Conservation (phyloP, 1,284 basidiomycete species). For the Rhodotorula mucilaginosa region DNA sequence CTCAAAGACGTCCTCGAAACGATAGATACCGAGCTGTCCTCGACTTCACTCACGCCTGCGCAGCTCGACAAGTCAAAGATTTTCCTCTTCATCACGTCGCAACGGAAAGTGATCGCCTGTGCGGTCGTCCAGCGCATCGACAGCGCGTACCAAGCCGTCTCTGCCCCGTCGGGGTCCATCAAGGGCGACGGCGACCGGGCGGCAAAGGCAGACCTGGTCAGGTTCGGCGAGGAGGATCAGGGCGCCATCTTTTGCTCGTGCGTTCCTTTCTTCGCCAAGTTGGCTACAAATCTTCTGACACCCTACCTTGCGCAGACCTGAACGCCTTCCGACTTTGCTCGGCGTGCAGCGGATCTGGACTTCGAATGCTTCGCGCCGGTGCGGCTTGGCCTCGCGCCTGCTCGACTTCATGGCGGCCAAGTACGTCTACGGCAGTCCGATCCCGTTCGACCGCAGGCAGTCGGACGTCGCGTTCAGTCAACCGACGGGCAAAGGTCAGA, state of each 20-base stretch:
- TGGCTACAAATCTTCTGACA: not conserved
- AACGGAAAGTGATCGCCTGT: constrained; percentile 49
- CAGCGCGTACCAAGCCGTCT: constrained; percentile 49
- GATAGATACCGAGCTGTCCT: constrained; percentile 51
- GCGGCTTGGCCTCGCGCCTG: constrained; percentile 46
- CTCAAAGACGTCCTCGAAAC: constrained; percentile 49
- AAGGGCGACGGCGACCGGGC: constrained; percentile 7
- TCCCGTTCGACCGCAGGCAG: constrained; percentile 41
- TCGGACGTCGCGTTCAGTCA: constrained; percentile 53
- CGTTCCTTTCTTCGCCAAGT: constrained; percentile 34
- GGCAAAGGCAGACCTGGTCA: constrained; percentile 12
- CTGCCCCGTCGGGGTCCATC: not conserved
- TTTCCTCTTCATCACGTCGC: constrained; percentile 49
- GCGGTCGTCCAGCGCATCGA: constrained; percentile 52
- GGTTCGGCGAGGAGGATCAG: constrained; percentile 45
- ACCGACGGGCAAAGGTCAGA: constrained; percentile 51
- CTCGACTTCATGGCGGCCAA: constrained; percentile 48
- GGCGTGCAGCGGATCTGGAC: constrained; percentile 55
- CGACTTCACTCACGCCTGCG: constrained; percentile 47
- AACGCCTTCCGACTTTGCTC: constrained; percentile 48
- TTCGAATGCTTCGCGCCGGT: constrained; percentile 48
- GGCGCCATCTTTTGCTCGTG: constrained; percentile 53
- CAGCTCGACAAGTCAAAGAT: constrained; percentile 50
- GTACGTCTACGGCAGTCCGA: constrained; percentile 51
- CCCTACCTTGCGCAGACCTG: constrained; percentile 44